Conservation (phyloP, 257 asterid genomes). For the Solanum neorickii region DNA sequence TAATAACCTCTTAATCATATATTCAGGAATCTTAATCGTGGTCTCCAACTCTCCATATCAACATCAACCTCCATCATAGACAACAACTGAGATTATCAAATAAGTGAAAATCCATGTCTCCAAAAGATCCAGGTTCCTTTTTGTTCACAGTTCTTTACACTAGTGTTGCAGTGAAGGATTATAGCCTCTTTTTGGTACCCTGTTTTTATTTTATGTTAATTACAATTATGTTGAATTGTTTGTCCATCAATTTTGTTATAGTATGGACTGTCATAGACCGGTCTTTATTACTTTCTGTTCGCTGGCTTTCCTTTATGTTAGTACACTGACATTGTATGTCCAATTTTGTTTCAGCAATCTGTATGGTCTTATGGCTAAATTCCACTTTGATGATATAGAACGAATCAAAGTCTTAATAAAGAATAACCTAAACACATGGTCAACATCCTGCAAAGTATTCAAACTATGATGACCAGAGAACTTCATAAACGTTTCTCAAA, state of each 20-base stretch:
- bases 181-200: background rate
- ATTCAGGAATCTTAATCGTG: background rate
- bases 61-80: background rate
- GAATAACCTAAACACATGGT: background rate
- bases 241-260: background rate
- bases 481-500: background rate
- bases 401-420: background rate
- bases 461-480: background rate
- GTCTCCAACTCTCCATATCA: background rate
- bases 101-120: background rate
- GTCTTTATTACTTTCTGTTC: background rate
- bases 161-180: background rate
- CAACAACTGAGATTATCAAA: background rate
- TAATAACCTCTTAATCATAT: background rate
- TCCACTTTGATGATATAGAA: background rate
- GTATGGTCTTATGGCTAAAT: background rate
- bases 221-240: background rate
- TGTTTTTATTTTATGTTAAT: background rate
- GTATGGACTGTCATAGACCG: background rate
- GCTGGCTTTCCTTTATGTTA: background rate
- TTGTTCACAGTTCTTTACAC: background rate
- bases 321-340: background rate
- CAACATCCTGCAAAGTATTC: background rate
- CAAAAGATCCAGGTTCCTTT: background rate
- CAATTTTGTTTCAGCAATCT: background rate